Evolutionary conservation across 2,329 filamentous ascomycete genomes (phyloP), one percentile per base, ranked within the genome.

Genomic region (Apiospora kogelbergensis): DNA sequence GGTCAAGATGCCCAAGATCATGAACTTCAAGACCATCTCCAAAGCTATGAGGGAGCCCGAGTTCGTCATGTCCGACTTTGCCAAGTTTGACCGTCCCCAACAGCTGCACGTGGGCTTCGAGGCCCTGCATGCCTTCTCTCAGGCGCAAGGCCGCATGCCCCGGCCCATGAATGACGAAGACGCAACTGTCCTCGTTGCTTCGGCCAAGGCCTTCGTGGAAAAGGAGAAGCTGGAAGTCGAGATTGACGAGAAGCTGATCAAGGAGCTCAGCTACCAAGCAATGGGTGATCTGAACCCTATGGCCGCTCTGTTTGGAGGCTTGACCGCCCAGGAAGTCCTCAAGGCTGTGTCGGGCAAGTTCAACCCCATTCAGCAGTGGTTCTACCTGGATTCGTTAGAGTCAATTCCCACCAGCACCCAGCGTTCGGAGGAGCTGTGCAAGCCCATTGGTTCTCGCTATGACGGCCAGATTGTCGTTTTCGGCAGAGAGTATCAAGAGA

Each of bases 301-400:
- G 88, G 94, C 95, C 30, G 95, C 96, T 22, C 93, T 98, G 82
- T 98, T 98, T 77, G 96, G 96, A 80, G 96, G 96, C 74, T 88
- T 98, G 74, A 89, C 93, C 33, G 96, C 96, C 1, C 96, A 99
- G 79, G 96, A 99, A 81, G 91, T 98, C 26, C 87, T 99, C 71
- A 99, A 99, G 83, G 94, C 95, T 22, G 93, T 99, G 7, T 99
- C 96, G 67, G 96, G 96, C 74, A 99, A 99, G 82, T 99, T 99
- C 84, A 90, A 94, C 76, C 96, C 96, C n/a, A 91, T 98, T 73
- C 88, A 92, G 74, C 96, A 99, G 80, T 98, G 93, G 90, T 87
- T 99, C 79, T 98, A 99, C 85, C 97, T 98, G 75, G 96, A 99
- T 81, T 97, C 96, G 1, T 85, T 99, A n/a, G 96, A 99, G 81